Conservation (phyloP, 352 stramenopile species). For the Phytophthora agathidicida region DNA sequence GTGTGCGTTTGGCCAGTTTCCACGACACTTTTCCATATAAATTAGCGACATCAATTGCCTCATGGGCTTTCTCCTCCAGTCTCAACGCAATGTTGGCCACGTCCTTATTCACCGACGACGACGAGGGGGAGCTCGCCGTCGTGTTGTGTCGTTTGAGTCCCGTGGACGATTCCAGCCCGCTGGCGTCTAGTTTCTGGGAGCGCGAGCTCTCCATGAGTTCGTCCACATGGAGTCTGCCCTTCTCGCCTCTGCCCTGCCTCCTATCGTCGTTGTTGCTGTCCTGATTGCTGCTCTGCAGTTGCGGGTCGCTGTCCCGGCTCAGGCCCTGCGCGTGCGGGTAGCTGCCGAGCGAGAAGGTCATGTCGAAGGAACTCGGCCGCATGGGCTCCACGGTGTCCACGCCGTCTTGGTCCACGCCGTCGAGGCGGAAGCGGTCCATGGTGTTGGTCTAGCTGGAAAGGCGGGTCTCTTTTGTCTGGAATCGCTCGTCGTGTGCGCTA, state of each 20-base stretch:
- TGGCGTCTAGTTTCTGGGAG: conserved; percentile 23
- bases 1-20: conserved; percentile 75
- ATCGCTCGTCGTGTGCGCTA: conserved; percentile 5
- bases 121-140: conserved; percentile 32
- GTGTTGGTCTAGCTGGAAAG: conserved; percentile 3
- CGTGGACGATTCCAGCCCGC: conserved; percentile 12
- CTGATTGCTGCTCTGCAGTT: conserved; percentile 31
- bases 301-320: conserved; percentile 31
- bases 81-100: conserved; percentile 59
- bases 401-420: conserved; percentile 76
- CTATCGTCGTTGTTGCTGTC: conserved; percentile 25
- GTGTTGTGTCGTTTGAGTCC: conserved; percentile 18
- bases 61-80: conserved; percentile 77
- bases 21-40: conserved; percentile 67
- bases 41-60: conserved; percentile 63
- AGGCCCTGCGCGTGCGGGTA: conserved; percentile 38
- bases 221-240: conserved; percentile 55
- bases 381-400: conserved; percentile 86
- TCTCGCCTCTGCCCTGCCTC: conserved; percentile 37
- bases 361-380: conserved; percentile 89
- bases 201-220: conserved; percentile 31
- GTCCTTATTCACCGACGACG: conserved; percentile 41
- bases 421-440: conserved; percentile 88
- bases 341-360: conserved; percentile 82
- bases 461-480: not conserved